Percentiles rank a stretch among this genome's conserved stretches.
phyloP scores from a whole-genome alignment of 1,139 yeast species.

The Eremothecium sinecaudum region DNA sequence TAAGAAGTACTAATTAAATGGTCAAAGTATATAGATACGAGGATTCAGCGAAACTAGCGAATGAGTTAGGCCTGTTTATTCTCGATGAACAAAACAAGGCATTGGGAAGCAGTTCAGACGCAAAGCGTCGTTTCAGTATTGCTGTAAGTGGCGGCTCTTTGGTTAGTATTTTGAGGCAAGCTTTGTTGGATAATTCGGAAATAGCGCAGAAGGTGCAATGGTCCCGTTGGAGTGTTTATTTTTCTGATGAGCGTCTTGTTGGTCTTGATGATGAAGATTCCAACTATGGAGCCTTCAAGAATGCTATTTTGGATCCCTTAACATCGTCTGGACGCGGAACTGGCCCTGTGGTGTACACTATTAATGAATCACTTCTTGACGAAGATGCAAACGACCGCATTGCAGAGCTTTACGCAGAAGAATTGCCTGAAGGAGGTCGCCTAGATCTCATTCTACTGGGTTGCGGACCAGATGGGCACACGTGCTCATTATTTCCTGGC shows the following conservation, averaged over 20 bases:
- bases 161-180: conserved; percentile 63
- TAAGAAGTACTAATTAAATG: conserved; percentile 18
- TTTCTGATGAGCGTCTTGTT: conserved; percentile 94
- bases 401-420: conserved; percentile 78
- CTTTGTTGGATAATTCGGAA: conserved; percentile 52
- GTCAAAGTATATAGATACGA: conserved; percentile 43
- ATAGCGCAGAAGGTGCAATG: conserved; percentile 52
- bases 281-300: conserved; percentile 81
- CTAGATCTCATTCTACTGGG: conserved; percentile 85
- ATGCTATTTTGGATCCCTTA: conserved; percentile 58
- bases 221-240: conserved; percentile 89
- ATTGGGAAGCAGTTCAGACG: conserved; percentile 29
- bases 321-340: conserved; percentile 15
- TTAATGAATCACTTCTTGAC: conserved; percentile 63
- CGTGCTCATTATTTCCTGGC: conserved; percentile 72
- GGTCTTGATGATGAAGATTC: conserved; percentile 78
- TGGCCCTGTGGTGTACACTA: conserved; percentile 69
- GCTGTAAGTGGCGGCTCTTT: conserved; percentile 91
- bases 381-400: conserved; percentile 60
- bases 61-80: conserved; percentile 45
- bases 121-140: conserved; percentile 41
- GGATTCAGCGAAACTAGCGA: conserved; percentile 50
- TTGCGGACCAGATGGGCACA: conserved; percentile 98
- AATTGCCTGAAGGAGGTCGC: conserved; percentile 49
- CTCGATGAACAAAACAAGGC: conserved; percentile 47